Evolutionary conservation across 2,329 filamentous ascomycete species (phyloP), one percentile per base, ranked within the genome.

Genomic region (Fusarium euwallaceae): DNA sequence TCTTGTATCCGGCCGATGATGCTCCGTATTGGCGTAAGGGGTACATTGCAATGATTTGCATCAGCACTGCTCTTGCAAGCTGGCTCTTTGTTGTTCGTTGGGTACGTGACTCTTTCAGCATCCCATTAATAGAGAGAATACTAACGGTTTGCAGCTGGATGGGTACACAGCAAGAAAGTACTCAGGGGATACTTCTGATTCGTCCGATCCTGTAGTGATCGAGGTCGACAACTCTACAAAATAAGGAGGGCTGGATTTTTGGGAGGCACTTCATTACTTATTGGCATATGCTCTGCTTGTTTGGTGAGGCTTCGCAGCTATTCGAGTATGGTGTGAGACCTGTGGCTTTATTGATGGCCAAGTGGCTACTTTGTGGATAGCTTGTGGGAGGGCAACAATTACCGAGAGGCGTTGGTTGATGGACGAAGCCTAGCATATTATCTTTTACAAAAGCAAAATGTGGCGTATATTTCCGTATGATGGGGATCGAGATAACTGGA

Each of bases 1-100:
- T 78, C 0, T 45, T 87, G 20, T 86, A 86, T 61, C 81, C 84
- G 1, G 84, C 84, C 0, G 80, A 81, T 22, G 82, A 86, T 66
- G 84, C 84, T 1, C 84, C 84, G 4, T 86, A 86, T 59, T 86
- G 85, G 78, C 56, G 73, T 0, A 80, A 72, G 8, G 79, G 79
- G 0, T 80, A 79, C 0, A 79, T 81, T 1, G 70, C 76, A 0
- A 80, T 81, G 75, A 63, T 80, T 0, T 77, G 75, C 16, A 61
- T 76, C 0, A 74, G 67, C 27, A 16, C 17, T 4, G 56, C 48
- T 0, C n/a, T 77, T 14, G 14, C 27, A 0, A 61, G 41, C 6
- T 77, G 75, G 75, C 1, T 77, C 0, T 76, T 77, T n/a, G 64
- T 71, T 2, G 70, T 76, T 16, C 63, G 67, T 0, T 75, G 73